Evolutionary conservation across 352 stramenopile genomes (phyloP), one percentile per base, ranked within the genome.

Genomic region (Pythium brassicae): DNA sequence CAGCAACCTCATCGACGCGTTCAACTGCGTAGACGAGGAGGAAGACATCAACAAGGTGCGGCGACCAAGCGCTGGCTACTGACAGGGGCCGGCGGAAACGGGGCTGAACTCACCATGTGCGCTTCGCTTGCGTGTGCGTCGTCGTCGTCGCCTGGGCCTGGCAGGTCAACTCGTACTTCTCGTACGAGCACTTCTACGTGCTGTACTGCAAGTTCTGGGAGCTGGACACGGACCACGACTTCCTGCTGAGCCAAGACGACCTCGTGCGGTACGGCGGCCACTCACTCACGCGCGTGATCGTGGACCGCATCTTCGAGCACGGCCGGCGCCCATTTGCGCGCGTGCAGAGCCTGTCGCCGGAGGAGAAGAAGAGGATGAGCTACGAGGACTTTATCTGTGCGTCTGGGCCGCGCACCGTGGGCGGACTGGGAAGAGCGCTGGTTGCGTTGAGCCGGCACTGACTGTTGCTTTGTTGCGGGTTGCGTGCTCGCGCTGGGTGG

Each of bases 121-220:
- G 40, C 8, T 11, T 50, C 9, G 42, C 17, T n/a, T n/a, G n/a
- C n/a, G n/a, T n/a, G n/a, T n/a, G n/a, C n/a, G n/a, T n/a, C 14
- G 32, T 37, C 32, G 32, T 37, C n/a, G 32, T 37, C 32, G 32
- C 32, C 14, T 7, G 32, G 8, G 32, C 32, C 32, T 37, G 6
- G 42, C 49, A 94, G 84, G 86, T 97, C 48, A 96, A 93, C 66
- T 87, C 89, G 48, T 98, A 96, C 76, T 99, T 99, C 73, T 98
- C 84, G 23, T 99, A 99, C 72, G 97, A 99, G 78, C 97, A 99
- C 72, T 99, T 99, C 63, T 99, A 99, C 73, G 96, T 99, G 50
- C 69, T 99, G 35, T 99, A 99, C 73, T 99, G 97, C 77, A 96
- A 98, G 64, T 99, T 99, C 63, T 99, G 97, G 95, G 97, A 99